Conservation (phyloP, 169 alveolate genomes). For the Cryptosporidium meleagridis region DNA sequence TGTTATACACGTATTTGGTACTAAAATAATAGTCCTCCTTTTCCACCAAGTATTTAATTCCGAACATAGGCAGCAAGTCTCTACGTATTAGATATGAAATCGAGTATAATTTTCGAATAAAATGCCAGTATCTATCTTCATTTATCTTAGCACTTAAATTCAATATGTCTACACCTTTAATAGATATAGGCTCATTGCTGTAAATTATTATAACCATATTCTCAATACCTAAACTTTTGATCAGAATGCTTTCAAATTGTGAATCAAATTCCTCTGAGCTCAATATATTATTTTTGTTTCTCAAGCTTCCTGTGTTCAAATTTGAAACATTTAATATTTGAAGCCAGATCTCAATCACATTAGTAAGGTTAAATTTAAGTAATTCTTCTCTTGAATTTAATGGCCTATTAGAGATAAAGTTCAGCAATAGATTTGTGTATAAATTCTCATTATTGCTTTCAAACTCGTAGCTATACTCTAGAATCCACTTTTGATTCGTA, state of each 20-base stretch:
- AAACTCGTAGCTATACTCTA: neutral
- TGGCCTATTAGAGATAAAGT: neutral
- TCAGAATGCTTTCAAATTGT: neutral
- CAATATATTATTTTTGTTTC: neutral
- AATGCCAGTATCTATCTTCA: conserved; percentile 3
- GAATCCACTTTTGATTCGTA: conserved; percentile 7
- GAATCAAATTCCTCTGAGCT: neutral
- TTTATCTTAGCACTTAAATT: neutral
- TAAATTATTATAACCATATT: conserved; percentile 34
- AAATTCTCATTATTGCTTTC: conserved; percentile 29
- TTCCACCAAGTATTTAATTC: conserved; percentile 13
- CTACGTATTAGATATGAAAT: conserved; percentile 21
- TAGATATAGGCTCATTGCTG: conserved; percentile 14
- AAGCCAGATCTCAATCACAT: conserved; percentile 34
- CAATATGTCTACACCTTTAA: conserved; percentile 37
- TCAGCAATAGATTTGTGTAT: conserved; percentile 17
- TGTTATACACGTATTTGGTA: conserved; percentile 29
- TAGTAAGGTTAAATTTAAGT: conserved; percentile 6
- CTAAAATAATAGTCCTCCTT: conserved; percentile 41
- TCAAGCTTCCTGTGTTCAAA: neutral
- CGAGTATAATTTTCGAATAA: neutral
- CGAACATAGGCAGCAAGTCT: conserved; percentile 6
- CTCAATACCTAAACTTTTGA: neutral
- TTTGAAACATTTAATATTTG: neutral
- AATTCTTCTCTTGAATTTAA: conserved; percentile 12